phyloP scores from a whole-genome alignment of 2,329 filamentous ascomycete genomes.

The Colletotrichum lentis region DNA sequence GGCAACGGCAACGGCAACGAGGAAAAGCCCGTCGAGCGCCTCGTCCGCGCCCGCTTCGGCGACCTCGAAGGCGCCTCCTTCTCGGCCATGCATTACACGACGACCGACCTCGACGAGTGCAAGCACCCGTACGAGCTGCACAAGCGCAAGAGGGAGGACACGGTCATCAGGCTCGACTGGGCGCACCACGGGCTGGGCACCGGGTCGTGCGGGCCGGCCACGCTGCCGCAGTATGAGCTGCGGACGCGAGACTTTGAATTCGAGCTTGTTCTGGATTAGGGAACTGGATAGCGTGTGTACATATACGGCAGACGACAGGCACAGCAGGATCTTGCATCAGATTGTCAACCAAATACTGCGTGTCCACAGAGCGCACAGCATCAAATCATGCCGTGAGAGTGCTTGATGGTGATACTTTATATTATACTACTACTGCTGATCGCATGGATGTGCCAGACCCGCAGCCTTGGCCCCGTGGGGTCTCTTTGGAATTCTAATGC shows the following conservation, averaged over 20 bases:
- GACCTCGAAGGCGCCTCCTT: conserved; percentile 62
- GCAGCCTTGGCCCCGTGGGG: fast-evolving
- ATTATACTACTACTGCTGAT: background rate
- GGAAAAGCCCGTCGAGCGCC: conserved; percentile 30
- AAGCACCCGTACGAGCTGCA: conserved; percentile 69
- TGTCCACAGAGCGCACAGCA: too few species aligned
- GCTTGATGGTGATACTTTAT: background rate
- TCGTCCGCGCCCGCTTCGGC: conserved; percentile 57
- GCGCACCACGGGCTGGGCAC: conserved; percentile 70
- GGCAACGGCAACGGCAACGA: conserved; percentile 30
- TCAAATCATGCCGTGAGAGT: background rate
- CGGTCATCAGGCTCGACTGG: conserved; percentile 67
- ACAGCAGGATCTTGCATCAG: background rate
- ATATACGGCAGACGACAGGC: background rate
- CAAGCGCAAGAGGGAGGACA: conserved; percentile 57
- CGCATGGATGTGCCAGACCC: too few species aligned
- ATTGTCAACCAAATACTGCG: conserved; percentile 5
- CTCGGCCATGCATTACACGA: conserved; percentile 63
- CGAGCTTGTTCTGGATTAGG: conserved; percentile 55
- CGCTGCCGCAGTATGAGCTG: conserved; percentile 58
- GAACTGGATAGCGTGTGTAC: background rate
- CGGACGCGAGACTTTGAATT: conserved; percentile 53
- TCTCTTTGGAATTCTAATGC: background rate
- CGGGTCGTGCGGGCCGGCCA: conserved; percentile 68
- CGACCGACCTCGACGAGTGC: conserved; percentile 61